Evolutionary conservation across 331 rosid species (phyloP), one percentile per base, ranked within the genome.

Genomic region (Malus hybrid): DNA sequence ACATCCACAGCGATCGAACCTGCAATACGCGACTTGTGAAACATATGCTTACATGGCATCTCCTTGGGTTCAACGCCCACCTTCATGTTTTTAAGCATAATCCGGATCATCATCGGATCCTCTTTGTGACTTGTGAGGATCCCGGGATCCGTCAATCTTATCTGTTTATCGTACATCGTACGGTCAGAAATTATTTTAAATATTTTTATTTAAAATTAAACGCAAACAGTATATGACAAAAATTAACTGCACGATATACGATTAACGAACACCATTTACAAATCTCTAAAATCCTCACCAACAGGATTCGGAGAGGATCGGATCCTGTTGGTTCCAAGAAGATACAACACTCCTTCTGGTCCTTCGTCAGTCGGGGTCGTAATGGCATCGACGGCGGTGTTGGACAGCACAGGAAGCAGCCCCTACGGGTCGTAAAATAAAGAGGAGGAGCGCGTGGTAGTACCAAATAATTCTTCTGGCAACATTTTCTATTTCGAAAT

Each of bases 221-320:
- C 0, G 0, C 42, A 36, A 36, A 36, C 10, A 36, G 10, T 36
- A 36, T 10, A 0, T 36, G 3, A 36, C 0, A 36, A 36, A 36
- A 36, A 2, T 0, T 36, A 10, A 36, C 3, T 24, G 24, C 24
- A 24, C 24, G 1, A 36, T 36, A 0, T 36, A 36, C 11, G 11
- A 36, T 7, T 0, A 36, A 2, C 1, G 0, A 0, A 36, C 3
- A 34, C 1, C 0, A 34, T 7, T 34, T 0, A 34, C 3, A 0
- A 0, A 6, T 34, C 6, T 1, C 0, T 0, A 1, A 0, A 34
- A 34, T 36, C 11, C 3, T 36, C 3, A 36, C 11, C 42, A 36
- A 36, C 7, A 36, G 3, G 0, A 36, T 36, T 10, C 3, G 3
- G 0, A 7, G 0, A 36, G 24, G 24, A 24, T 24, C 24, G 1